These are phyloP conservation scores for Codiaeum variegatum DNA, from an alignment of 441 rosid species.

Conservation along the genomic window DNA sequence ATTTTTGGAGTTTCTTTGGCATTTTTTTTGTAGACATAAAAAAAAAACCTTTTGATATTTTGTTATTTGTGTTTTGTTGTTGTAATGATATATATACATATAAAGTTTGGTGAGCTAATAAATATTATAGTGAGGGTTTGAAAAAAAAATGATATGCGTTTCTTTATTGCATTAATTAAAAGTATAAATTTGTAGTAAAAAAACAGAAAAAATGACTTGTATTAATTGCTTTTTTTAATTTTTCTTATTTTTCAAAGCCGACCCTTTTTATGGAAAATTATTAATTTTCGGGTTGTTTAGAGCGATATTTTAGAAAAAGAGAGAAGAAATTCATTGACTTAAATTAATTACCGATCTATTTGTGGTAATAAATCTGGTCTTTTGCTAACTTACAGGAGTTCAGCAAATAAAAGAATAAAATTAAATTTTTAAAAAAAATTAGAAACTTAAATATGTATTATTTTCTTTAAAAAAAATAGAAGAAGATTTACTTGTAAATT, in stretches of 20 bases:
- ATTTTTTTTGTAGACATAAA: conserved; percentile 19
- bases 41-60: no score
- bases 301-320: background rate
- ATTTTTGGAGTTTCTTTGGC: conserved; percentile 59
- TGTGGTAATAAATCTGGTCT: background rate
- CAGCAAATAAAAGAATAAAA: no score
- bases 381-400: no score
- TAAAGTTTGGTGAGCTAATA: background rate
- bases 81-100: background rate
- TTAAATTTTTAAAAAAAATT: no score
- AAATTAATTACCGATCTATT: background rate
- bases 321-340: background rate
- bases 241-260: background rate
- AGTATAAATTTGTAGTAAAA: background rate
- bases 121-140: background rate
- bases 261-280: background rate
- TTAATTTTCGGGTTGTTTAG: conserved; percentile 3
- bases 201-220: background rate
- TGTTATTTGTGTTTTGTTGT: background rate
- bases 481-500: no score
- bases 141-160: background rate
- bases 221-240: background rate
- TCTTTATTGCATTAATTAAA: conserved; percentile 4
- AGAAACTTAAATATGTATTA: no score
- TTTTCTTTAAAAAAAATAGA: no score